Conservation (phyloP, 2,329 filamentous ascomycete species). For the Trichoderma aggressivum region DNA sequence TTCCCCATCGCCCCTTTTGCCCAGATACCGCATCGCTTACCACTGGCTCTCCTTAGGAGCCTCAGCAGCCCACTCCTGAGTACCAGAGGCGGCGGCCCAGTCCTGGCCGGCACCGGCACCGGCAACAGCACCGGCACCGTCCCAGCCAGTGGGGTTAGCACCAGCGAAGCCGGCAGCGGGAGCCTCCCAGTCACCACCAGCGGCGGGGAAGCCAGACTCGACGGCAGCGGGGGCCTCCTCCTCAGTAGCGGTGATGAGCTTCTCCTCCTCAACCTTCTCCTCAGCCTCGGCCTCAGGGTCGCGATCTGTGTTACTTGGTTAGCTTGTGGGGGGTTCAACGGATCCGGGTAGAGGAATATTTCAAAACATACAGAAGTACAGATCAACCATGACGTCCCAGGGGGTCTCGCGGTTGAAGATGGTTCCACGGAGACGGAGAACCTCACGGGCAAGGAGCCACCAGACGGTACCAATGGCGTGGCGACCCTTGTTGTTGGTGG, state of each 20-base stretch:
- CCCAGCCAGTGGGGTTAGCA: constrained; percentile 54
- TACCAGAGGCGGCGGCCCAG: constrained; percentile 63
- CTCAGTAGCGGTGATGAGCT: constrained; percentile 75
- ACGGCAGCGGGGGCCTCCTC: constrained; percentile 78
- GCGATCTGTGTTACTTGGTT: constrained; percentile 59
- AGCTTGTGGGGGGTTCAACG: neutral
- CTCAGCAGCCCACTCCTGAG: constrained; percentile 64
- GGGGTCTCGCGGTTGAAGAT: constrained; percentile 93
- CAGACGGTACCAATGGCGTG: constrained; percentile 97
- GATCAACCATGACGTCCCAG: constrained; percentile 99
- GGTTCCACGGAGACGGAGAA: constrained; percentile 96
- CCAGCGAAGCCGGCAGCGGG: constrained; percentile 67
- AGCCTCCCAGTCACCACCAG: constrained; percentile 80
- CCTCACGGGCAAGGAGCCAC: constrained; percentile 99
- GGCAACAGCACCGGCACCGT: constrained; percentile 40
- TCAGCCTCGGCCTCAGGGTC: constrained; percentile 99
- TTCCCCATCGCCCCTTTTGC: neutral
- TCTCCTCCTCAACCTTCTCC: constrained; percentile 94
- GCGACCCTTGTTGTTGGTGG: constrained; percentile 99
- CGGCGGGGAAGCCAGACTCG: constrained; percentile 70
- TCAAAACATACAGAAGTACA: constrained; percentile 83
- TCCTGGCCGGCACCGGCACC: constrained; percentile 42
- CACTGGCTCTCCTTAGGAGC: constrained; percentile 55
- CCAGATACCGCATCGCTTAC: constrained; percentile 35
- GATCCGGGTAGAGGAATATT: no score